Evolutionary conservation across 768 basidiomycete genomes (phyloP), one percentile per base, ranked within the genome.

Genomic region (Asterophora lycoperdoides): DNA sequence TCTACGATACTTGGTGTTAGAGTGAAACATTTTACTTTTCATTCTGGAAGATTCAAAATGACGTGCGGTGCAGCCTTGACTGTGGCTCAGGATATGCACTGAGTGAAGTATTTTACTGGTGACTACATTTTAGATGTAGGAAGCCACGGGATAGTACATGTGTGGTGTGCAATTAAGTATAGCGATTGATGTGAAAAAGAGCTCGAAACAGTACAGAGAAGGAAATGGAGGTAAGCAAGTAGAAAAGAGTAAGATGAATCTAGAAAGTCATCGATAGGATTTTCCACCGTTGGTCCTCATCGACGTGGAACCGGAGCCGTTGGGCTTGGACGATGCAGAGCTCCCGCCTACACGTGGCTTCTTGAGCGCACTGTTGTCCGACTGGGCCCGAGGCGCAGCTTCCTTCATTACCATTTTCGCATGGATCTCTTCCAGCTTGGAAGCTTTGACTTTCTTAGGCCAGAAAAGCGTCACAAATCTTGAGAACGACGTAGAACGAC

Each of bases 391-490:
- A n/a, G 82, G 81, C 29, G 79, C 78, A 39, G 80, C 78, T 62
- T 89, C 89, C 66, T 90, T 90, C 78, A 86, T 86, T 53, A 91
- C 89, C 87, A 96, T 92, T 71, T 96, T 96, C 13, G 89, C 87
- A 60, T 96, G 93, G 37, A 97, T 95, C 62, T 93, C 92, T 66
- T 94, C 89, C 33, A 97, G 72, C 67, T 96, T 96, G 13, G 80
- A 83, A 10, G 93, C 91, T 64, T 88, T 93, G 56, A 97, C 93
- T 68, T 94, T 91, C 74, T 95, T 90, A 5, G 94, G 94, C 94
- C 94, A 97, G 70, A 97, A 97, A 46, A 93, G 76, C 2, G 92
- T 93, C 39, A 96, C 93, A 56, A 97, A 97, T 30, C 91, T 93
- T 9, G 11, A 49, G 8, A 39, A 49, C 36, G 44, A 13, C 19